A percentile compares a stretch with the other conserved stretches of the same genome.
Evolutionary conservation across 108 stramenopile genomes (phyloP).

Genomic region (Nitzschia putrida): DNA sequence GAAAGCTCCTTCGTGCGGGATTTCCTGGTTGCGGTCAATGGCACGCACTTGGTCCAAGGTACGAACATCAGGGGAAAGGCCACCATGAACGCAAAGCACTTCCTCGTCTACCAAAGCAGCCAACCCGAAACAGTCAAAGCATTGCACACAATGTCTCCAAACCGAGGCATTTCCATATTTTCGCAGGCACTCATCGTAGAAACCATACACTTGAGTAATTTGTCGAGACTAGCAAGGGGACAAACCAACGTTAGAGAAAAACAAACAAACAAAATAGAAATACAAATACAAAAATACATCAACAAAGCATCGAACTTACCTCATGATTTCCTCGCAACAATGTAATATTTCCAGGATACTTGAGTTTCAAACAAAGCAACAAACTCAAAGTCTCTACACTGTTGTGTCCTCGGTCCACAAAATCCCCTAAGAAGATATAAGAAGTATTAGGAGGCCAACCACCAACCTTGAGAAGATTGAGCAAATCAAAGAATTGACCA

Average conservation of each 20-base stretch:
- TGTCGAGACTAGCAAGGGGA: conserved; percentile 76
- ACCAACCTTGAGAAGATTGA: conserved; percentile 76
- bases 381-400: conserved; percentile 86
- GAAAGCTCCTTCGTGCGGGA: conserved; percentile 99
- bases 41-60: conserved; percentile 93
- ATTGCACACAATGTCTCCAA: conserved; percentile 88
- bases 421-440: conserved; percentile 92
- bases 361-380: conserved; percentile 84
- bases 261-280: too few relatives aligned
- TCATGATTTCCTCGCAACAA: conserved; percentile 95
- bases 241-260: too few relatives aligned
- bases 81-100: conserved; percentile 95
- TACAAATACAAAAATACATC: neutral
- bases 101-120: conserved; percentile 94
- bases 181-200: conserved; percentile 98
- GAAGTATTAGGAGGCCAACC: conserved; percentile 79
- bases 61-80: conserved; percentile 92
- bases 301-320: conserved; percentile 23
- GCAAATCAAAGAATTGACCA: conserved; percentile 94
- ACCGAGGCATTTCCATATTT: conserved; percentile 98
- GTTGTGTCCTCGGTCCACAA: conserved; percentile 95
- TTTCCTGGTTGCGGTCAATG: conserved; percentile 96
- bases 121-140: conserved; percentile 97
- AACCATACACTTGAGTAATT: conserved; percentile 97
- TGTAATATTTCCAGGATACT: conserved; percentile 84